Percentiles rank a stretch among this genome's conserved stretches.
These are phyloP conservation scores for Suhomyces tanzawaensis DNA, from an alignment of 805 yeast species.

Conservation along the genomic window DNA sequence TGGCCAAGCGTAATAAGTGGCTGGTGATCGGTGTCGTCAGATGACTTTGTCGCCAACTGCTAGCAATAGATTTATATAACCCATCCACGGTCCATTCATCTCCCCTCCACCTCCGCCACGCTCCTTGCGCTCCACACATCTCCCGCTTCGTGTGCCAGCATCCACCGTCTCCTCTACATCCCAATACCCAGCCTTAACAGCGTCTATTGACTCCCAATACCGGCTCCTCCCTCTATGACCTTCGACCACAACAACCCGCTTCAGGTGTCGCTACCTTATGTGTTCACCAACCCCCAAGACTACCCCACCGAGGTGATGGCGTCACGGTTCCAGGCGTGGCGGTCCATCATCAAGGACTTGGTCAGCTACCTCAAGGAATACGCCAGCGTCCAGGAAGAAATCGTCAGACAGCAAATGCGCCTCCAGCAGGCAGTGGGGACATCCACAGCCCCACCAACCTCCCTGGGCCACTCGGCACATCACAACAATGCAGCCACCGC, in stretches of 20 bases:
- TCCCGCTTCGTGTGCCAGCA: too few relatives aligned
- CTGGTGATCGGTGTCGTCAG: too few relatives aligned
- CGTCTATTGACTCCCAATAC: neutral
- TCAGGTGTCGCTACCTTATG: slow-evolving; percentile 38
- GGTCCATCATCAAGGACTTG: slow-evolving; percentile 71
- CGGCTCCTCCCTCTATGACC: neutral
- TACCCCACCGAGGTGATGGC: slow-evolving; percentile 86
- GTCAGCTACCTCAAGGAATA: slow-evolving; percentile 74
- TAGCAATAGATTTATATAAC: too few relatives aligned
- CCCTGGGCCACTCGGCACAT: slow-evolving; percentile 4
- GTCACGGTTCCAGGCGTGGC: slow-evolving; percentile 81
- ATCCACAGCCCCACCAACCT: slow-evolving; percentile 8
- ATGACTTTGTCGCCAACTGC: too few relatives aligned
- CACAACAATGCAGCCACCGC: slow-evolving; percentile 10
- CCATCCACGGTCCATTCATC: too few relatives aligned
- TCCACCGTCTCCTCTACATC: too few relatives aligned
- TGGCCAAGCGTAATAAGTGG: too few relatives aligned
- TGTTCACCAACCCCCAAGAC: slow-evolving; percentile 31
- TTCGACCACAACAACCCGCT: slow-evolving; percentile 32
- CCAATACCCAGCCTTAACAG: neutral
- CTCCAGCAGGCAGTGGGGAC: slow-evolving; percentile 66
- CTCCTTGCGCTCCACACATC: too few relatives aligned
- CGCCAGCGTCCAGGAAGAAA: slow-evolving; percentile 84
- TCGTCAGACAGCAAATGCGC: slow-evolving; percentile 76
- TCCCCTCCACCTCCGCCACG: too few relatives aligned